Base-by-base conservation (phyloP, 768 basidiomycete species). In the Glaciozyma antarctica region DNA sequence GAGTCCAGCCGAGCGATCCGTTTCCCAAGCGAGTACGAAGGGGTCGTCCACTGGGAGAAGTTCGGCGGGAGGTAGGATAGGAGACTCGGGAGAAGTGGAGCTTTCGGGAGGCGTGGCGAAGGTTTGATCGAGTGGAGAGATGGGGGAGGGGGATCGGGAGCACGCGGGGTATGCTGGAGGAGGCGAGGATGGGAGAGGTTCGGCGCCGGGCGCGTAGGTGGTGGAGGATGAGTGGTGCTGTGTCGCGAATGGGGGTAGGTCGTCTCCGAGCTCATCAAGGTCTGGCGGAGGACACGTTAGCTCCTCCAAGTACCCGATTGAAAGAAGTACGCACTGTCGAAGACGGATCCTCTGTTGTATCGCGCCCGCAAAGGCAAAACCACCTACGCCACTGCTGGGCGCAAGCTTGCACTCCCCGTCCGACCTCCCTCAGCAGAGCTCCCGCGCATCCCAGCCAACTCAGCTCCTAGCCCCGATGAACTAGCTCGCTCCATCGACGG, bases 21-120 rank as follows among this genome's bases (percentile, higher is more conserved):
- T 61, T 26, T 68, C 67, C 67, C 67, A 68, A 1, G 67, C 67
- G n/a, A 68, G 47, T 1, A 68, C 64, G 58, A 68, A 61, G n/a
- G 67, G 67, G 48, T 68, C 67, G 7, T 53, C n/a, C 26, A 30
- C 19, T 0, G 38, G 30, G 44, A 38, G 30, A 16, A n/a, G 21
- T 44, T 16, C 38, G 54, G 34, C n/a, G 43, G 51, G 34, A n/a
- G 49, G 52, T 55, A 58, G 16, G 58, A 3, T 12, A 9, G 55
- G 24, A 15, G 10, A 12, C 41, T 30, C 24, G 30, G 34, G 1
- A 2, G 19, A 21, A 21, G 47, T 19, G 49, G n/a, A 51, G n/a
- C 21, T 12, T 10, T 15, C 22, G 10, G 49, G 5, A 24, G 49
- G 49, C 12, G 24, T 26, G 49, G 24, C 49, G 49, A 24, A 15